Base-by-base conservation (phyloP, 2,329 filamentous ascomycete genomes). In the Salinomyces thailandicus region DNA sequence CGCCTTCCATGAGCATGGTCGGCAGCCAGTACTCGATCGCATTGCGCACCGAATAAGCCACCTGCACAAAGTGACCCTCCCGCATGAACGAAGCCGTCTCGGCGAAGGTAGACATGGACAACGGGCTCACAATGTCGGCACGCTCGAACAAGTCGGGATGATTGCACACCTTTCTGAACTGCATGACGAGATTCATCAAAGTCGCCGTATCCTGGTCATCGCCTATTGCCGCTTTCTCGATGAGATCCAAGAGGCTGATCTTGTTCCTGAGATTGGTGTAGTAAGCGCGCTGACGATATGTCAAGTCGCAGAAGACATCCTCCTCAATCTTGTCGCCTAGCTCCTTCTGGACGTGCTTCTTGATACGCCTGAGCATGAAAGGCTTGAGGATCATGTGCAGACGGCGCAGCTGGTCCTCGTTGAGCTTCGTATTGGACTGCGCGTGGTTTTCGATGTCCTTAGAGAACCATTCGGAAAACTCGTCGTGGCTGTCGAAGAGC, bases 321-420 rank as follows among this genome's bases (percentile, higher is more conserved):
- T 85, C 69, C 62, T 98, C 91, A 41, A 96, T 93, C 77, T 98
- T 98, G 74, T 98, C 91, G 31, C 91, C 91, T 33, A 98, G 77
- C 61, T 98, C 91, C 62, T 96, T 95, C 61, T 98, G 91, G 33
- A 98, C 91, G 60, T 98, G 89, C 68, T 96, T 96, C 77, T 98
- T 98, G 63, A 98, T 85, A 75, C 91, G 89, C 52, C 91, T 85
- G 59, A 98, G 76, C 91, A 98, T 98, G 69, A 98, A 98, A 0
- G 91, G 91, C 66, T 98, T 96, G 48, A 98, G 66, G 50, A 98
- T 98, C 87, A 96, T 94, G 62, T 98, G 91, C 51, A 98, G 68
- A 64, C 91, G 85, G 64, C 86, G 86, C 35, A 98, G 77, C 64
- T 98, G 91, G 56, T 95, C 89, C 59, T 98, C 91, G 54, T 98